phyloP scores from a whole-genome alignment of 805 yeast species.

The Schwanniomyces occidentalis region DNA sequence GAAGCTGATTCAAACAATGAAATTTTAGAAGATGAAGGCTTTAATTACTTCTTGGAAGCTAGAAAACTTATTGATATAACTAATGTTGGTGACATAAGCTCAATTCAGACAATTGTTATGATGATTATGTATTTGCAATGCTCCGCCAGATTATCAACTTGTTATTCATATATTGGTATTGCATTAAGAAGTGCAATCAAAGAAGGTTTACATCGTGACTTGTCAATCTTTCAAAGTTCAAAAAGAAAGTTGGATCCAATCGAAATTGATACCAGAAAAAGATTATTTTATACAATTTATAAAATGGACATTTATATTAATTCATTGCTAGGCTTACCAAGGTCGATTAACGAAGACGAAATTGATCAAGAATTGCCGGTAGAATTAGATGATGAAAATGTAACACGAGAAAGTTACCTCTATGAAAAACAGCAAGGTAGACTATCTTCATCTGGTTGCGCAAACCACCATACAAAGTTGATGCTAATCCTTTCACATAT shows the following conservation, averaged over 20 bases:
- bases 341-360: slow-evolving; percentile 72
- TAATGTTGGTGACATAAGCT: slow-evolving; percentile 76
- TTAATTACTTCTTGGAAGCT: slow-evolving; percentile 77
- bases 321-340: slow-evolving; percentile 82
- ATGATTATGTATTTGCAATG: slow-evolving; percentile 83
- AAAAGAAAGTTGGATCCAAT: slow-evolving; percentile 66
- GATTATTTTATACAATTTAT: slow-evolving; percentile 86
- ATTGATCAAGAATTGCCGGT: slow-evolving; percentile 85
- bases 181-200: slow-evolving; percentile 80
- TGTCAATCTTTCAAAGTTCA: slow-evolving; percentile 46
- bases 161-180: slow-evolving; percentile 87
- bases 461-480: slow-evolving; percentile 80
- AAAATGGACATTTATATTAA: slow-evolving; percentile 90
- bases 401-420: slow-evolving; percentile 63
- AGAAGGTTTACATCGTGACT: slow-evolving; percentile 79
- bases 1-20: slow-evolving; percentile 25
- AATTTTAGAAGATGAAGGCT: slow-evolving; percentile 71
- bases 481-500: slow-evolving; percentile 71
- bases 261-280: slow-evolving; percentile 78
- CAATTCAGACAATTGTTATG: slow-evolving; percentile 87
- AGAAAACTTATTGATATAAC: slow-evolving; percentile 77
- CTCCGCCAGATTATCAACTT: slow-evolving; percentile 81
- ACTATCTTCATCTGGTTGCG: slow-evolving; percentile 73
- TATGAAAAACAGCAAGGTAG: slow-evolving; percentile 49
- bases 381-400: slow-evolving; percentile 84